Conservation (phyloP, 2,329 filamentous ascomycete species). For the Beauveria scarabaeidicola region DNA sequence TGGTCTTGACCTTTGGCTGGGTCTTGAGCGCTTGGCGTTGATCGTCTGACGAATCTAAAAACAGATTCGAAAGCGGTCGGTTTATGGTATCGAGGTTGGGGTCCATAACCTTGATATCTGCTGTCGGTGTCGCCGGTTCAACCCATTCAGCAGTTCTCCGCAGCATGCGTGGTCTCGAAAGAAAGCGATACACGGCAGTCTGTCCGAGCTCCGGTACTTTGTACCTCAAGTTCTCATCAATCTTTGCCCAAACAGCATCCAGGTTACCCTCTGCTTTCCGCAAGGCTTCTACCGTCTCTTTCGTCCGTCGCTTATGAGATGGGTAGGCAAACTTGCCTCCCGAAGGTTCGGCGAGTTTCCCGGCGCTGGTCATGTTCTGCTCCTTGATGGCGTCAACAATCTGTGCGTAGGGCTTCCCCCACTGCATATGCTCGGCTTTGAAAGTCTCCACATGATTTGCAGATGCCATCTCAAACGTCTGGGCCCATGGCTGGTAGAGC, state of each 20-base stretch:
- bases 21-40: background rate
- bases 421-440: conserved; percentile 17
- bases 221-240: conserved; percentile 19
- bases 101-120: background rate
- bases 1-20: background rate
- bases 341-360: conserved; percentile 24
- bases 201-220: conserved; percentile 14
- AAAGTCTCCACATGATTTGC: conserved; percentile 13
- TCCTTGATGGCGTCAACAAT: conserved; percentile 15
- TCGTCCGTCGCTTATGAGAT: conserved; percentile 34
- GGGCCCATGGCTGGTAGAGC: conserved; percentile 40
- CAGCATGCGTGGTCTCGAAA: conserved; percentile 28
- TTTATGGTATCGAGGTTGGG: conserved; percentile 1
- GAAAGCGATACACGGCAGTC: conserved; percentile 20
- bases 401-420: conserved; percentile 5
- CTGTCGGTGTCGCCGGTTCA: conserved; percentile 21
- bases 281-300: conserved; percentile 35
- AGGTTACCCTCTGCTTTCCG: conserved; percentile 38
- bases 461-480: conserved; percentile 26
- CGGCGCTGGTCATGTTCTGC: conserved; percentile 10
- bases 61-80: conserved; percentile 20
- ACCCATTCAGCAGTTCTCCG: conserved; percentile 42
- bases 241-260: conserved; percentile 36
- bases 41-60: background rate
- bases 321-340: conserved; percentile 35